Evolutionary conservation across 768 basidiomycete species (phyloP).

Genomic region (Boletus vinaceobasis): DNA sequence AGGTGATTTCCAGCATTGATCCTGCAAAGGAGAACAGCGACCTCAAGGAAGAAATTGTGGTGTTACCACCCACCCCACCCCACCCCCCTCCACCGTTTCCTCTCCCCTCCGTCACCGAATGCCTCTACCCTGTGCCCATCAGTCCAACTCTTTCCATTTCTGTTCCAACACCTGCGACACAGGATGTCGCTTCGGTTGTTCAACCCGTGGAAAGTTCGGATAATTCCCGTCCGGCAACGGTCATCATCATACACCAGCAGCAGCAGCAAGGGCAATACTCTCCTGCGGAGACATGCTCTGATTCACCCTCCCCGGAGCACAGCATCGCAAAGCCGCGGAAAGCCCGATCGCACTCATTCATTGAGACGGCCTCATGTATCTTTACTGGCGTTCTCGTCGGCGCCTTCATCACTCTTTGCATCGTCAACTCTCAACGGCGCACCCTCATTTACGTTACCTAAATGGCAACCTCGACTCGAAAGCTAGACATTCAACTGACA

Average conservation of each 20-base stretch:
- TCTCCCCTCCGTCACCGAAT: constrained; percentile 18
- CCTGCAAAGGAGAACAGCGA: constrained; percentile 16
- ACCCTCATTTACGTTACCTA: constrained; percentile 41
- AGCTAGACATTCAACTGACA: neutral
- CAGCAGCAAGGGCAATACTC: constrained; percentile 15
- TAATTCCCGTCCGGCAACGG: constrained; percentile 8
- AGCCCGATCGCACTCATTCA: constrained; percentile 22
- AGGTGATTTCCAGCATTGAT: constrained; percentile 22
- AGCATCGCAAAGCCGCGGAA: constrained; percentile 14
- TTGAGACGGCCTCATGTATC: constrained; percentile 43
- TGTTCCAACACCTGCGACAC: neutral
- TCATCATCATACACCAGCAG: constrained; percentile 25
- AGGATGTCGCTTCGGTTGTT: neutral
- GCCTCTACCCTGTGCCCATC: constrained; percentile 5
- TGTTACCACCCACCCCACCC: constrained; percentile 21
- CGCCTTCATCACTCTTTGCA: constrained; percentile 51
- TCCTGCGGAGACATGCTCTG: constrained; percentile 9
- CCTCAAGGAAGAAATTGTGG: constrained; percentile 7
- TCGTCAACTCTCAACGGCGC: constrained; percentile 46
- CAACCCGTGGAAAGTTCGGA: constrained; percentile 1
- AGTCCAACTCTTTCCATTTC: neutral
- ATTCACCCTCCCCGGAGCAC: constrained; percentile 8
- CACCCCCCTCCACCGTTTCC: constrained; percentile 19
- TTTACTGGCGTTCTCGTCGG: constrained; percentile 61
- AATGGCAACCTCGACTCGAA: neutral